Conservation (phyloP, 371 early-diverging fungal species). For the Chytridium lagenaria region DNA sequence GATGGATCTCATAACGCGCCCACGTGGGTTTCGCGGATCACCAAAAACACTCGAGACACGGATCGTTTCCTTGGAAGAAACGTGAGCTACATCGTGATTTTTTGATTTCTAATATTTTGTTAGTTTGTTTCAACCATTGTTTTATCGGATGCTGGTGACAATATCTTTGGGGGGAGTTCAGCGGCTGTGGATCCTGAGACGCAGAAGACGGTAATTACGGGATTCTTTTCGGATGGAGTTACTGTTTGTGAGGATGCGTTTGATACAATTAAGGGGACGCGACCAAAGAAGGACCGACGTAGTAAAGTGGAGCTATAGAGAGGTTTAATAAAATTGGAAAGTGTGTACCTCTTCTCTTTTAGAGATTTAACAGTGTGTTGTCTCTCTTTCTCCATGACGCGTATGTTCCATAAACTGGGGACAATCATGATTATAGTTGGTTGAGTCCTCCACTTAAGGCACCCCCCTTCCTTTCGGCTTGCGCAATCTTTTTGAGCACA, state of each 20-base stretch:
- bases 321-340: no score
- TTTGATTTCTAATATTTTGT: neutral
- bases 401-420: neutral
- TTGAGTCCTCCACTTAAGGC: neutral
- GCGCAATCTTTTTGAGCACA: neutral
- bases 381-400: neutral
- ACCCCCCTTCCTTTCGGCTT: neutral
- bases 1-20: neutral
- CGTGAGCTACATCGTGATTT: neutral
- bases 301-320: no score
- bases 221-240: neutral
- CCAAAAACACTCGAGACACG: conserved; percentile 35
- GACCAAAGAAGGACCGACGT: neutral
- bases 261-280: neutral
- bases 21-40: conserved; percentile 20
- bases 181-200: neutral
- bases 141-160: neutral
- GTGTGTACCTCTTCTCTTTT: no score
- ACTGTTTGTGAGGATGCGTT: neutral
- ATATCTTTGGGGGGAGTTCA: neutral
- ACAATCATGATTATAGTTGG: neutral
- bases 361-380: neutral
- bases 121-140: neutral
- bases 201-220: neutral
- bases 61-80: conserved; percentile 41